phyloP scores from a whole-genome alignment of 192 early-diverging fungal species.

The Endogone sp. region DNA sequence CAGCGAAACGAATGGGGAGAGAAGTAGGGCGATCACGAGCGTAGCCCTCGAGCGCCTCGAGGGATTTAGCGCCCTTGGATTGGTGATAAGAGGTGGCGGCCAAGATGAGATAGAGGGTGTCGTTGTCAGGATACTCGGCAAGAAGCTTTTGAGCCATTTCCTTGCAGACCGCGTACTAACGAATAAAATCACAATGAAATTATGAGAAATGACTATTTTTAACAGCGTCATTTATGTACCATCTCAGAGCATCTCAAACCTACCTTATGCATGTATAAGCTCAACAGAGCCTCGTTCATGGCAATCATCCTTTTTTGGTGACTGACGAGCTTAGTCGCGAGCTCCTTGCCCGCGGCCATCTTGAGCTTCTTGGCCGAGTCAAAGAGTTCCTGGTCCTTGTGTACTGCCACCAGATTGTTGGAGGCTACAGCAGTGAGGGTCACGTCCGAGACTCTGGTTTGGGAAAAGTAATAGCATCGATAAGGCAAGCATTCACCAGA shows the following conservation, averaged over 20 bases:
- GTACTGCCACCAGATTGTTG: slow-evolving; percentile 62
- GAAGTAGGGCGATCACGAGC: slow-evolving; percentile 34
- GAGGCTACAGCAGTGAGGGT: slow-evolving; percentile 58
- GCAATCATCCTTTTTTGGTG: slow-evolving; percentile 55
- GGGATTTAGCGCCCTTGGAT: slow-evolving; percentile 51
- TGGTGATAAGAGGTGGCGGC: slow-evolving; percentile 49
- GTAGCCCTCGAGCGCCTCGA: slow-evolving; percentile 50
- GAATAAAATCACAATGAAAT: not conserved
- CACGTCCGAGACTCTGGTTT: slow-evolving; percentile 43
- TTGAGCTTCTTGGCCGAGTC: slow-evolving; percentile 55
- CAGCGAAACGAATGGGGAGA: slow-evolving; percentile 55
- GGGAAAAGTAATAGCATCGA: not conserved
- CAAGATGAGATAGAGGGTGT: slow-evolving; percentile 53
- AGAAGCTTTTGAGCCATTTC: slow-evolving; percentile 45
- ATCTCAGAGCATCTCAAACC: not conserved
- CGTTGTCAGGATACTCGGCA: slow-evolving; percentile 59
- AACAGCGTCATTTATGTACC: not conserved
- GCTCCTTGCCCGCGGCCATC: slow-evolving; percentile 43
- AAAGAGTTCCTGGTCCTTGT: slow-evolving; percentile 52
- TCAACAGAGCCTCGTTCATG: slow-evolving; percentile 61
- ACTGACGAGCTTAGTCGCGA: slow-evolving; percentile 56
- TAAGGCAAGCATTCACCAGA: not conserved
- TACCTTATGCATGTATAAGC: slow-evolving; percentile 52
- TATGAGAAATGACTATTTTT: slow-evolving; percentile 3
- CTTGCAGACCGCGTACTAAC: slow-evolving; percentile 44